A percentile compares a stretch with the other conserved stretches of the same genome.
Conservation (phyloP, 495 filamentous ascomycete species). For the Podospora pseudoanserina region DNA sequence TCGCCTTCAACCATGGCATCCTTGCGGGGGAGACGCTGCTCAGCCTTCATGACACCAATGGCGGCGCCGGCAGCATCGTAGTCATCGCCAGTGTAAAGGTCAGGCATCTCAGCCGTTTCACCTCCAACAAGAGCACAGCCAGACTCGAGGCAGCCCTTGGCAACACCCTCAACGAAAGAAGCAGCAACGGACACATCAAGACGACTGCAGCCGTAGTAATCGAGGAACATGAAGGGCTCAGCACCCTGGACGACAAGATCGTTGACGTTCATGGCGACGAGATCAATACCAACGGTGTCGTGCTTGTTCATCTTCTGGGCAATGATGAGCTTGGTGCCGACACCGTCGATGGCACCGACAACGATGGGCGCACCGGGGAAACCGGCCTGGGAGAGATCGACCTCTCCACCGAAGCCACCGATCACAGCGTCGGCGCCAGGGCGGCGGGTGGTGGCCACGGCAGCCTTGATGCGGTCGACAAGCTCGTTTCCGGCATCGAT, state of each 20-base stretch:
- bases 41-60: conserved; percentile 72
- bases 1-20: conserved; percentile 75
- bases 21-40: conserved; percentile 68
- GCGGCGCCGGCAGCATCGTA: conserved; percentile 90
- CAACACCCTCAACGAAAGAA: conserved; percentile 82
- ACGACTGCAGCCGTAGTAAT: conserved; percentile 89
- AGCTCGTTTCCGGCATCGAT: conserved; percentile 90
- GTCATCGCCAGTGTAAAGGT: conserved; percentile 74
- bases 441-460: conserved; percentile 71
- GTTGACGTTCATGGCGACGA: conserved; percentile 99
- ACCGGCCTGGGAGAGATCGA: conserved; percentile 74
- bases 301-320: conserved; percentile 85
- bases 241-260: conserved; percentile 94
- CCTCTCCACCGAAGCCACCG: conserved; percentile 89
- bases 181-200: conserved; percentile 73
- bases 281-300: conserved; percentile 88
- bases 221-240: conserved; percentile 88
- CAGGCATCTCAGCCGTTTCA: conserved; percentile 97
- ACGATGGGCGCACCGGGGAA: conserved; percentile 72
- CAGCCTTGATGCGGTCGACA: conserved; percentile 81
- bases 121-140: conserved; percentile 89
- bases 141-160: conserved; percentile 74
- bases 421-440: conserved; percentile 87
- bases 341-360: conserved; percentile 89
- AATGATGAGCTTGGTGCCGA: conserved; percentile 95